Percentiles rank a stretch among this genome's conserved stretches.
phyloP scores from a whole-genome alignment of 1,139 yeast genomes.

The Blastobotrys niveus region DNA sequence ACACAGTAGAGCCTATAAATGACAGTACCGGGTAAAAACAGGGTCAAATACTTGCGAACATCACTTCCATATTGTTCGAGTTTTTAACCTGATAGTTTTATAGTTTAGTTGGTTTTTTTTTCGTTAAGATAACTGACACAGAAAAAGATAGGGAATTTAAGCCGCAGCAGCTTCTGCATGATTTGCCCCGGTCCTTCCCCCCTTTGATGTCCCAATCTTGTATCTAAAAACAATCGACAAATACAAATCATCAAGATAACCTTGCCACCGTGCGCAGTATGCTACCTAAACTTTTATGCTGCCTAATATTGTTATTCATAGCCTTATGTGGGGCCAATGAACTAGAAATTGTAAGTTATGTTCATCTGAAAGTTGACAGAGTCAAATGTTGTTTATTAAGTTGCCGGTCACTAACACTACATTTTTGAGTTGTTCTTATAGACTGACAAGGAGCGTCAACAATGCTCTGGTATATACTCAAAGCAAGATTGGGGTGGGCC shows the following conservation, averaged over 20 bases:
- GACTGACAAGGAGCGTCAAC: slow-evolving; percentile 43
- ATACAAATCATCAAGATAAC: too few species aligned
- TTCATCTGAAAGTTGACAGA: background rate
- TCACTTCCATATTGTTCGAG: too few species aligned
- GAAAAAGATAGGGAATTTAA: background rate
- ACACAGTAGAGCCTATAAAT: background rate
- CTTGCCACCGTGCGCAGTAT: too few species aligned
- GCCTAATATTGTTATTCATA: background rate
- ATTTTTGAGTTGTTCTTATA: too few species aligned
- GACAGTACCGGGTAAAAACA: background rate
- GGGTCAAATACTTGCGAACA: background rate
- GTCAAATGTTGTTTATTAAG: background rate
- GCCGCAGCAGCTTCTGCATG: background rate
- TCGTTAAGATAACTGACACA: background rate
- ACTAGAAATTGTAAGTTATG: slow-evolving; percentile 11
- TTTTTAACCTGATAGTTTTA: background rate
- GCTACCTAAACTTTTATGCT: background rate
- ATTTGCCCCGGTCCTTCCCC: background rate
- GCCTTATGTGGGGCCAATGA: slow-evolving; percentile 8
- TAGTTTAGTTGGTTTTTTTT: background rate
- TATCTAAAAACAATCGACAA: too few species aligned
- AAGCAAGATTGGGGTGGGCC: slow-evolving; percentile 85
- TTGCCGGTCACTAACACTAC: background rate
- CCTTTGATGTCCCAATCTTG: background rate
- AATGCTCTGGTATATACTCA: slow-evolving; percentile 86